Conservation (phyloP, 345 rosid species). For the Cardamine occulta region DNA sequence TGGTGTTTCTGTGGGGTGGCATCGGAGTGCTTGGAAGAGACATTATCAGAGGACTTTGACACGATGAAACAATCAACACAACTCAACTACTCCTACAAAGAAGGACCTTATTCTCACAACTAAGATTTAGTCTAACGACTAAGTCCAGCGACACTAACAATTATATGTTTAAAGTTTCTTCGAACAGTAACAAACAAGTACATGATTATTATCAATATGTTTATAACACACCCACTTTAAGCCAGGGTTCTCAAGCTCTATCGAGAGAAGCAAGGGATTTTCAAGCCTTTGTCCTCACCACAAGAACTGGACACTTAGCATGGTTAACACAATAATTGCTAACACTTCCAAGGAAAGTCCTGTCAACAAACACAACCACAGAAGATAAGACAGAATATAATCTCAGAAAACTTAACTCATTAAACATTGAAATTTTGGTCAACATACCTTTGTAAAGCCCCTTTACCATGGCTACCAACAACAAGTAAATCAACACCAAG, state of each 20-base stretch:
- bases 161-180: conserved; percentile 3
- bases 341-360: conserved; percentile 55
- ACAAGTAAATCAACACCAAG: conserved; percentile 61
- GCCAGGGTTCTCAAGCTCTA: neutral
- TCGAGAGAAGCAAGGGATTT: neutral
- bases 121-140: too few relatives aligned
- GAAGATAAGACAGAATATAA: conserved; percentile 2
- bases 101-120: too few relatives aligned
- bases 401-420: neutral
- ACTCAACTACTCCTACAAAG: too few relatives aligned
- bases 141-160: neutral
- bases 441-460: conserved; percentile 50
- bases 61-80: too few relatives aligned
- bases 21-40: too few relatives aligned
- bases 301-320: conserved; percentile 65
- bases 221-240: conserved; percentile 24
- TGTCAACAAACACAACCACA: conserved; percentile 14
- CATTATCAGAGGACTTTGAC: too few relatives aligned
- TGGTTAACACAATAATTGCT: conserved; percentile 55
- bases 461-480: conserved; percentile 45
- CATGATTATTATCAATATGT: conserved; percentile 14
- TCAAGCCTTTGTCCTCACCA: conserved; percentile 47
- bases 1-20: too few relatives aligned
- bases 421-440: neutral
- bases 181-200: neutral